These are phyloP conservation scores for Wickerhamiella lipophila DNA, from an alignment of 805 yeast species.

Conservation along the genomic window DNA sequence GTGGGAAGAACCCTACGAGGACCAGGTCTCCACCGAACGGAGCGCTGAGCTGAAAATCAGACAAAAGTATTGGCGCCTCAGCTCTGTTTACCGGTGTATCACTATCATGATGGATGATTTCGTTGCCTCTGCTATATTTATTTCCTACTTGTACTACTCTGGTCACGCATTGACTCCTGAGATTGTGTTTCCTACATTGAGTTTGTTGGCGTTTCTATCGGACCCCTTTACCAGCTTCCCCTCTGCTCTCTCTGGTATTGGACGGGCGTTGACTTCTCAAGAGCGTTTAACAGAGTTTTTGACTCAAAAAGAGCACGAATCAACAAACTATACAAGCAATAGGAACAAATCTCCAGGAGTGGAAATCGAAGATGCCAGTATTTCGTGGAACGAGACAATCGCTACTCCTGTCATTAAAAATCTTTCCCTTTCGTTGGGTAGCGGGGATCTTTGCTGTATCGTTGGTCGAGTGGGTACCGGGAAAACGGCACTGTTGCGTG, in stretches of 20 bases:
- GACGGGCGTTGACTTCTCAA: conserved; percentile 16
- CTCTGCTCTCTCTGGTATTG: conserved; percentile 13
- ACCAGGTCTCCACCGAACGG: conserved; percentile 42
- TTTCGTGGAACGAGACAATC: conserved; percentile 29
- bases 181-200: conserved; percentile 54
- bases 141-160: conserved; percentile 50
- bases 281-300: conserved; percentile 17
- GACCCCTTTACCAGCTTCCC: conserved; percentile 18
- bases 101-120: conserved; percentile 71
- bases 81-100: conserved; percentile 66
- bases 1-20: conserved; percentile 70
- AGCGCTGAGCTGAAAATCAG: conserved; percentile 39
- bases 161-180: conserved; percentile 68
- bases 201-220: conserved; percentile 48
- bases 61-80: conserved; percentile 50
- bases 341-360: conserved; percentile 7
- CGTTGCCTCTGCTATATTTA: conserved; percentile 80
- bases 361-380: conserved; percentile 9
- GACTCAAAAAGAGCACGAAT: conserved; percentile 14
- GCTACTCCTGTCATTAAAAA: conserved; percentile 29
- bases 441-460: conserved; percentile 71
- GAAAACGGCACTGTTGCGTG: conserved; percentile 68
- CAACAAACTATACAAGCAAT: conserved; percentile 11
- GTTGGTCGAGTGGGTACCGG: conserved; percentile 89
- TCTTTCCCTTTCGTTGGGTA: conserved; percentile 49